phyloP scores from a whole-genome alignment of 2,329 filamentous ascomycete genomes.

The Ramichloridium luteum region DNA sequence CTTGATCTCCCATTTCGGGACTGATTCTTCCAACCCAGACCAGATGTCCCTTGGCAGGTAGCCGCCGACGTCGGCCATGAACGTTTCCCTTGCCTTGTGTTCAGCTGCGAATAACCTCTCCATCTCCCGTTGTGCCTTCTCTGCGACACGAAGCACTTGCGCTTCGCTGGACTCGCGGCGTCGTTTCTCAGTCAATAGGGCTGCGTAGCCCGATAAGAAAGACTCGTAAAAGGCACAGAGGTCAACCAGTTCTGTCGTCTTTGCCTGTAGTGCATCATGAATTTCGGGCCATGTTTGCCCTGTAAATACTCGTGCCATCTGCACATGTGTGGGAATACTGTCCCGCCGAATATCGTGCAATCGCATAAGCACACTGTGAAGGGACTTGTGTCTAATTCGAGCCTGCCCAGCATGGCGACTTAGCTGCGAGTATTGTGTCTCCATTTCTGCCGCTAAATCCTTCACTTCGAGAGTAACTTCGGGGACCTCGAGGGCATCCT shows the following conservation, averaged over 20 bases:
- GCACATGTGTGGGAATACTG: neutral
- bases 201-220: constrained; percentile 74
- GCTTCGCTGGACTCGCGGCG: constrained; percentile 61
- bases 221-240: constrained; percentile 76
- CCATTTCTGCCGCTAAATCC: constrained; percentile 65
- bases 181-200: constrained; percentile 71
- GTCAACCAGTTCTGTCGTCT: constrained; percentile 63
- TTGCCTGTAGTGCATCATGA: constrained; percentile 53
- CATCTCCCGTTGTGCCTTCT: constrained; percentile 64
- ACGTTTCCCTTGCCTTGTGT: constrained; percentile 57
- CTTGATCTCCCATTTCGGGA: constrained; percentile 16
- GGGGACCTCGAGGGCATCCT: constrained; percentile 53
- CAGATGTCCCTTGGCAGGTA: constrained; percentile 50
- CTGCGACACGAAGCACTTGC: constrained; percentile 60
- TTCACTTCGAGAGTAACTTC: constrained; percentile 56
- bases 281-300: constrained; percentile 58
- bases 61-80: constrained; percentile 71
- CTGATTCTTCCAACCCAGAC: constrained; percentile 16
- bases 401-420: constrained; percentile 49
- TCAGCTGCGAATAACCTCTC: constrained; percentile 61
- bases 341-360: constrained; percentile 54
- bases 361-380: constrained; percentile 50
- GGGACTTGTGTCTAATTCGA: constrained; percentile 43
- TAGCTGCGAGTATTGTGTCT: constrained; percentile 53
- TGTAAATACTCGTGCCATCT: neutral